Evolutionary conservation across 306 rosid genomes (phyloP).

Genomic region (Psophocarpus tetragonolobus): DNA sequence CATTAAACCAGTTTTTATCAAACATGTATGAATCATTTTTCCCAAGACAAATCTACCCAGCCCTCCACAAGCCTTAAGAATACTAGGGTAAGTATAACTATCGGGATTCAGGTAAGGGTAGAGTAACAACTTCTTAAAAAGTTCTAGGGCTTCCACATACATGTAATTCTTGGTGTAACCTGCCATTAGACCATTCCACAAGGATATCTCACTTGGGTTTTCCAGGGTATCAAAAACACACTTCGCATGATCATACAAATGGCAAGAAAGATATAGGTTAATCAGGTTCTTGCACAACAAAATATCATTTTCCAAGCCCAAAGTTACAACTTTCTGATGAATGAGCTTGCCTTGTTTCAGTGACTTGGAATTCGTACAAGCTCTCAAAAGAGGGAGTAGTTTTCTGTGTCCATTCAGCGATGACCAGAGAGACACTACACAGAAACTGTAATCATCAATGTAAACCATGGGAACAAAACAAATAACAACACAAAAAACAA

Average conservation of each 20-base stretch:
- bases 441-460: constrained; percentile 12
- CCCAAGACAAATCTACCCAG: constrained; percentile 51
- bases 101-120: constrained; percentile 52
- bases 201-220: constrained; percentile 54
- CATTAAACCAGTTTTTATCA: constrained; percentile 59
- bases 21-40: constrained; percentile 50
- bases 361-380: constrained; percentile 50
- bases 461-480: constrained; percentile 7
- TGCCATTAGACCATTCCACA: constrained; percentile 75
- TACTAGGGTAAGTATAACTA: constrained; percentile 71
- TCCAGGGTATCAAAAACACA: constrained; percentile 51
- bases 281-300: constrained; percentile 58
- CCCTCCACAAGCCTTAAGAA: constrained; percentile 74
- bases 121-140: constrained; percentile 44
- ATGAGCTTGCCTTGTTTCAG: constrained; percentile 57
- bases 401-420: constrained; percentile 54
- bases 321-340: constrained; percentile 65
- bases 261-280: constrained; percentile 57
- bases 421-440: neutral
- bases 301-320: constrained; percentile 54
- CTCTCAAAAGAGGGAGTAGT: constrained; percentile 53
- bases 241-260: constrained; percentile 45
- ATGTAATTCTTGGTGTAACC: constrained; percentile 66
- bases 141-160: constrained; percentile 65
- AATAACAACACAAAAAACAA: neutral